Conservation (phyloP, 495 filamentous ascomycete species). For the Paragyromitra xinjiangensis region DNA sequence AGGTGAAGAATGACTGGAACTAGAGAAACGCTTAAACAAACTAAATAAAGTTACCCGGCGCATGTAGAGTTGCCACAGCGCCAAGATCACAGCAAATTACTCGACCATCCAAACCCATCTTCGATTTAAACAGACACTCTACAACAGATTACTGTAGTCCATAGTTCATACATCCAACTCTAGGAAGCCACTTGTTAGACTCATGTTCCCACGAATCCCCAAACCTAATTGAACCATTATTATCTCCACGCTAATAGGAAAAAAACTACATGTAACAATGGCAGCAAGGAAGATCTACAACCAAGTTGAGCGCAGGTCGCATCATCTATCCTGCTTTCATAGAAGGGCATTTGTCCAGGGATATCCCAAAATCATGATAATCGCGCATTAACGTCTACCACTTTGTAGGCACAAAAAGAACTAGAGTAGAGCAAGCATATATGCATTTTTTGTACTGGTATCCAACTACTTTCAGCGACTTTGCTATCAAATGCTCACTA, state of each 20-base stretch:
- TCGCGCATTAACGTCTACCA: background rate
- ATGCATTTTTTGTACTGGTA: conserved; percentile 32
- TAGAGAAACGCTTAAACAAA: conserved; percentile 37
- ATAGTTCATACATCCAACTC: too few relatives aligned
- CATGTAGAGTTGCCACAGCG: background rate
- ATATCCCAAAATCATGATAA: background rate
- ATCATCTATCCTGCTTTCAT: background rate
- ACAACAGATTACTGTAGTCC: too few relatives aligned
- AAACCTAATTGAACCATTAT: too few relatives aligned
- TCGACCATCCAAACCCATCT: too few relatives aligned
- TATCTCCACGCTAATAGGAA: background rate
- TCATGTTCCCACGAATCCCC: too few relatives aligned
- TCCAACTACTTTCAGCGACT: conserved; percentile 12
- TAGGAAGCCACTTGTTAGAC: too few relatives aligned
- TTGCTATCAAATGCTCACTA: conserved; percentile 7
- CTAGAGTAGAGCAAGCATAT: conserved; percentile 16
- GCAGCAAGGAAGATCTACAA: background rate
- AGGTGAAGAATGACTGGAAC: conserved; percentile 33
- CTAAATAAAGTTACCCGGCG: conserved; percentile 38
- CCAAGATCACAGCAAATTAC: background rate
- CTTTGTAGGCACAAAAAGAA: background rate
- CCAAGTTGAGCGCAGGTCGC: background rate
- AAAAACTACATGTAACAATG: background rate
- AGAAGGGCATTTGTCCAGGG: background rate
- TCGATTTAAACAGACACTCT: too few relatives aligned